Base-by-base conservation (phyloP, 495 filamentous ascomycete species). In the Podospora conica region DNA sequence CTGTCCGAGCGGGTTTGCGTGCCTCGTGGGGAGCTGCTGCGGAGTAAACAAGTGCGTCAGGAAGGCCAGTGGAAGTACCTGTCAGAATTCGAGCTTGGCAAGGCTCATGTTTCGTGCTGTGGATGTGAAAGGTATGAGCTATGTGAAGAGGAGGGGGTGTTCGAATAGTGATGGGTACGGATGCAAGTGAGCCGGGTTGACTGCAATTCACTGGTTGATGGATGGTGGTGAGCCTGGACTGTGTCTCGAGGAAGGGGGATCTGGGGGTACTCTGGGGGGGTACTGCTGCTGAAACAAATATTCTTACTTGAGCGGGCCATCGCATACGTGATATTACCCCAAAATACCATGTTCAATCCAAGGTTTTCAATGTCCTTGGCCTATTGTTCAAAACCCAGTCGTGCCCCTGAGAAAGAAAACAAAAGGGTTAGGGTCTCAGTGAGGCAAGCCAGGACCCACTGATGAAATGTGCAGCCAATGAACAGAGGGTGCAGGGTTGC, bases 1-100 rank as follows among this genome's bases (percentile, higher is more conserved):
- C 12, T 68, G 62, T 23, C 27, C 31, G 18, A n/a, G 31, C 1
- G 59, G 61, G 15, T 62, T 58, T 9, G 18, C 27, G 11, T 69
- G 67, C n/a, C 29, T 69, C 1, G 33, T 69, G 9, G 64, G 60
- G 18, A 66, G 66, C 48, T 68, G 66, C 31, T 68, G 66, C 7
- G 57, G 21, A 3, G 31, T 61, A n/a, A 57, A 21, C 18, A 68
- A 68, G 53, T 69, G 67, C 27, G 64, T 66, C 0, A 54, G 58
- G 31, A 54, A 20, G 12, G 65, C 20, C 11, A 21, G 28, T 29
- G 58, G 24, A 12, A 58, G 53, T 9, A 63, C 56, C 15, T 62
- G 65, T 48, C 24, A 25, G 15, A 66, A 63, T 53, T 20, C 59
- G 21, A 31, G 20, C 1, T 0, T 8, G 24, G 67, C 55, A 5